These are phyloP conservation scores for Zygotorulaspora florentina DNA, from an alignment of 805 yeast genomes.

Conservation along the genomic window DNA sequence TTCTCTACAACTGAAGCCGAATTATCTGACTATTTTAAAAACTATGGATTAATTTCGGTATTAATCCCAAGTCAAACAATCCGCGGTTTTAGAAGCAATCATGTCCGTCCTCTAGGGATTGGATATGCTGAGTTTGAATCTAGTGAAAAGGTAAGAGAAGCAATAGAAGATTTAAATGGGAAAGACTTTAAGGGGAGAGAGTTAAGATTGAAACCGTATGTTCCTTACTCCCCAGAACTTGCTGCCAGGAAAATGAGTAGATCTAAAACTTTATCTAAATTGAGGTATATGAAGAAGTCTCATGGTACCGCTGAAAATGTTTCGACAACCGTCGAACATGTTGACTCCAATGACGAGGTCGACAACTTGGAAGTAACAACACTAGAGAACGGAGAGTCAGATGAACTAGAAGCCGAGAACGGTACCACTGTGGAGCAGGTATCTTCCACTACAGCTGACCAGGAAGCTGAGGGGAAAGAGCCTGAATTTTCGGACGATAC, in stretches of 20 bases:
- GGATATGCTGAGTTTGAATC: slow-evolving; percentile 80
- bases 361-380: neutral
- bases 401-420: neutral
- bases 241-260: slow-evolving; percentile 18
- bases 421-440: neutral
- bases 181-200: slow-evolving; percentile 45
- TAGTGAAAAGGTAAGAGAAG: slow-evolving; percentile 58
- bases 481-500: slow-evolving; percentile 40
- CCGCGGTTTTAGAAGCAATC: slow-evolving; percentile 40
- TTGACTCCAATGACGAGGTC: neutral
- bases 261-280: slow-evolving; percentile 10
- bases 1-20: slow-evolving; percentile 51
- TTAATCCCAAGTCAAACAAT: slow-evolving; percentile 54
- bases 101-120: slow-evolving; percentile 52
- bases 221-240: slow-evolving; percentile 38
- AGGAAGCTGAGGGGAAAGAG: slow-evolving; percentile 1
- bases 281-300: slow-evolving; percentile 9
- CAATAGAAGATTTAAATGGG: slow-evolving; percentile 63
- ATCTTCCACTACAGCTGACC: neutral
- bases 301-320: neutral
- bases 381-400: neutral
- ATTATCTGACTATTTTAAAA: slow-evolving; percentile 42
- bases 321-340: too few species aligned
- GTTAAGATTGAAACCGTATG: slow-evolving; percentile 40
- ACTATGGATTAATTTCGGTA: slow-evolving; percentile 41